phyloP scores from a whole-genome alignment of 192 early-diverging fungal genomes.

The Haplosporangium gracile region DNA sequence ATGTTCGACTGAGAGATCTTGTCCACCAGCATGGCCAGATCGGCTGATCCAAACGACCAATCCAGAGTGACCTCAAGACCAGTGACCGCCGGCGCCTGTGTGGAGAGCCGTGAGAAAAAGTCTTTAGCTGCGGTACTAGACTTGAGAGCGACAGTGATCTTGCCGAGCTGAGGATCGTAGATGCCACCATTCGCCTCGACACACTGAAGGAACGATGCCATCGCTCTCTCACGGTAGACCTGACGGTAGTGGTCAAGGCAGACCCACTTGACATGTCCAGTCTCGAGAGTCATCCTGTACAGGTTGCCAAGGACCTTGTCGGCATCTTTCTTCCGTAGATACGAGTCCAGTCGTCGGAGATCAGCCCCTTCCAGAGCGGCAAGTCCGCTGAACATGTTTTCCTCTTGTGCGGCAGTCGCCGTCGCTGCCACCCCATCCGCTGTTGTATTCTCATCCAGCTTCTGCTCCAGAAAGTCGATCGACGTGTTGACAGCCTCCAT shows the following conservation, averaged over 20 bases:
- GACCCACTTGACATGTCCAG: constrained; percentile 46
- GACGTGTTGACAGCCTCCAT: constrained; percentile 2
- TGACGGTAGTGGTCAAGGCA: constrained; percentile 33
- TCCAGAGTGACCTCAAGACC: not conserved
- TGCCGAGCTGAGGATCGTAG: constrained; percentile 12
- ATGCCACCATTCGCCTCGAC: not conserved
- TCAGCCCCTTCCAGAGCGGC: constrained; percentile 23
- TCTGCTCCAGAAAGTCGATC: constrained; percentile 8
- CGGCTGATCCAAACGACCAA: not conserved
- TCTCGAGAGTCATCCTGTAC: constrained; percentile 11
- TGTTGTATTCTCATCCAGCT: not conserved
- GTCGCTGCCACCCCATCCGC: not conserved
- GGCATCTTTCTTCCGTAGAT: constrained; percentile 18
- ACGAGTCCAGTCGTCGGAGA: constrained; percentile 16
- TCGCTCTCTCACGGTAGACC: not conserved
- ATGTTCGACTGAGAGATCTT: constrained; percentile 1
- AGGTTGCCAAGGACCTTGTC: constrained; percentile 32
- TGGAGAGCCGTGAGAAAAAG: not conserved
- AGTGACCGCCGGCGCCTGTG: not conserved
- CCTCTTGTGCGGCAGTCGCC: not conserved
- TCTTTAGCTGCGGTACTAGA: constrained; percentile 3
- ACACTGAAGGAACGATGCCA: constrained; percentile 2
- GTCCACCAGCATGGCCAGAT: constrained; percentile 1
- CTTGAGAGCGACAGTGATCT: not conserved
- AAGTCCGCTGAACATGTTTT: not conserved